Evolutionary conservation across 2,329 filamentous ascomycete species (phyloP), one percentile per base, ranked within the genome.

Genomic region (Talaromyces sp.): DNA sequence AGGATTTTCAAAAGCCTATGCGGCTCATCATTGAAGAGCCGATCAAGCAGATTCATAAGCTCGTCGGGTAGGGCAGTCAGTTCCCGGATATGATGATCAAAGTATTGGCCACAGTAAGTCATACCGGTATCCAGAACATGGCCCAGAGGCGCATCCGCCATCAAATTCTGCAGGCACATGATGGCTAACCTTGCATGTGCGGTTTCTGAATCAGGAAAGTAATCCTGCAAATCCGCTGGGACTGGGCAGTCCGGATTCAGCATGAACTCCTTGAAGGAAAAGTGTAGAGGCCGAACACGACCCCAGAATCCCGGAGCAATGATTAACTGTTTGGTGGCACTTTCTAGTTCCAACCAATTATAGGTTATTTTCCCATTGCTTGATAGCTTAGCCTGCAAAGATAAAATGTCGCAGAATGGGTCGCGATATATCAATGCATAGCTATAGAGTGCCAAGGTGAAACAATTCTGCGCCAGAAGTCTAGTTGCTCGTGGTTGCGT

Each of bases 151-250:
- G n/a, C 12, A 4, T 63, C 61, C 11, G 35, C 27, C 12, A 61
- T 21, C 4, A 63, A 24, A 48, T 61, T 43, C 17, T 56, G 55
- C 27, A 63, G 56, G 8, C 61, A 63, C 53, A 54, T 46, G 9
- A 59, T 59, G 51, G 61, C 56, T 19, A 63, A 26, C n/a, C 56
- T 54, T 3, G 53, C 55, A 56, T 63, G 48, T 12, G 56, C 61
- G 14, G 32, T 41, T 24, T 61, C 52, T 21, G 5, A 38, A 9
- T 60, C 32, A 3, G 53, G 46, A 26, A 63, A 19, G 27, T 58
- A 58, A 6, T 32, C 56, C 19, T 24, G 32, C 8, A 60, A 38
- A 3, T 63, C 61, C 41, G 31, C 4, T 8, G 61, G 61, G 21
- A 56, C 29, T 5, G 52, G n/a, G 26, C 35, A n/a, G 3, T 41